Percentiles rank a stretch among this genome's conserved stretches.
Conservation (phyloP, 2,329 filamentous ascomycete genomes). For the Hypoxylon sp. region DNA sequence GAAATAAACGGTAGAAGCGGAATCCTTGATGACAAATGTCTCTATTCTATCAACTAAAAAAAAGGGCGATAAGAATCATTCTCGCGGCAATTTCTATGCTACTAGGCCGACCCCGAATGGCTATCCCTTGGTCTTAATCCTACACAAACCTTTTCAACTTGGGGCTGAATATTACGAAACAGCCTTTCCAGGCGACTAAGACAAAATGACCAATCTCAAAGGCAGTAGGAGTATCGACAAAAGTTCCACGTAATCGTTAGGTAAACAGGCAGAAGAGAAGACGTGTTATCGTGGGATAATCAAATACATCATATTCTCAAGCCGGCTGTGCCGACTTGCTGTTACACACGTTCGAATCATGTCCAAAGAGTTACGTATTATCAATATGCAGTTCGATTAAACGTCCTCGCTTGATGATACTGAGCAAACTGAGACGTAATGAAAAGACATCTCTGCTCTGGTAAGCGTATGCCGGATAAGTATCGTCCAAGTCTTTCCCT, state of each 20-base stretch:
- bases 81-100: neutral
- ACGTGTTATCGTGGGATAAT: neutral
- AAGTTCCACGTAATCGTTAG: constrained; percentile 3
- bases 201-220: neutral
- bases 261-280: neutral
- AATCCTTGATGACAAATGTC: neutral
- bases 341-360: neutral
- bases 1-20: neutral
- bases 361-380: neutral
- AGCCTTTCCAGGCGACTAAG: neutral
- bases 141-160: neutral
- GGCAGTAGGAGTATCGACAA: neutral
- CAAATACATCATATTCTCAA: constrained; percentile 3
- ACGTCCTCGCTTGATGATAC: neutral
- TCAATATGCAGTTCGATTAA: neutral
- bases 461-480: neutral
- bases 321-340: constrained; percentile 1
- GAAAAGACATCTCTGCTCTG: neutral
- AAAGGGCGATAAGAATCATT: neutral
- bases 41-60: neutral
- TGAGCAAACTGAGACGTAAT: neutral
- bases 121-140: neutral
- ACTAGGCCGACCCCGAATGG: neutral
- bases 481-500: neutral
- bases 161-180: neutral